A percentile compares a stretch with the other conserved stretches of the same genome.
These are phyloP conservation scores for Zygnema cylindricum DNA, from an alignment of 139 green algal genomes.

Conservation along the genomic window DNA sequence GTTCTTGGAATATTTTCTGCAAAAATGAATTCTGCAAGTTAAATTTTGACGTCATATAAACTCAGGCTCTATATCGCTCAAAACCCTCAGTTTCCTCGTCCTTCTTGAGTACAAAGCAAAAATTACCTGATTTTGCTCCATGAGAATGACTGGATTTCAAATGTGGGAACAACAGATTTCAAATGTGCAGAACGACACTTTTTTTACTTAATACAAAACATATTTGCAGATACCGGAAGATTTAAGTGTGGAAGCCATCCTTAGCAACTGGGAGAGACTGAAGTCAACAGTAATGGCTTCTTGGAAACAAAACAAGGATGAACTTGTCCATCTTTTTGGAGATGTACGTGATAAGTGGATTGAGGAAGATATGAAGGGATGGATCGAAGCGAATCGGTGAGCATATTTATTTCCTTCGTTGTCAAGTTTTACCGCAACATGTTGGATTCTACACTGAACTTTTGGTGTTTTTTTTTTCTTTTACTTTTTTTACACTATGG, in stretches of 20 bases:
- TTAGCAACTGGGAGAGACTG: constrained; percentile 48
- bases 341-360: constrained; percentile 94
- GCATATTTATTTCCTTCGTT: too few relatives aligned
- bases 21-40: too few relatives aligned
- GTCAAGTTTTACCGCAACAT: too few relatives aligned
- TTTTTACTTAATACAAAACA: too few relatives aligned
- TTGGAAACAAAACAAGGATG: constrained; percentile 61
- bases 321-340: constrained; percentile 89
- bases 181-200: too few relatives aligned
- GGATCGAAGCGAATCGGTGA: constrained; percentile 86
- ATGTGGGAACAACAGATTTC: too few relatives aligned
- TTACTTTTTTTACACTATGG: neutral
- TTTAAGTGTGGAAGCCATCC: constrained; percentile 8
- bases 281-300: constrained; percentile 47
- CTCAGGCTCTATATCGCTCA: too few relatives aligned
- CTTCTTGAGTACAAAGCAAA: neutral
- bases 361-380: constrained; percentile 80
- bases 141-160: too few relatives aligned
- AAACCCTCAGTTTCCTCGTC: neutral
- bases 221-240: constrained; percentile 24
- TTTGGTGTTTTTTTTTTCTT: constrained; percentile 6
- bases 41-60: too few relatives aligned
- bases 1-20: too few relatives aligned
- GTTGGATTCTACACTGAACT: neutral
- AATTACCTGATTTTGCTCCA: constrained; percentile 5